Base-by-base conservation (phyloP, 2,329 filamentous ascomycete species). In the Diplodia mutila region DNA sequence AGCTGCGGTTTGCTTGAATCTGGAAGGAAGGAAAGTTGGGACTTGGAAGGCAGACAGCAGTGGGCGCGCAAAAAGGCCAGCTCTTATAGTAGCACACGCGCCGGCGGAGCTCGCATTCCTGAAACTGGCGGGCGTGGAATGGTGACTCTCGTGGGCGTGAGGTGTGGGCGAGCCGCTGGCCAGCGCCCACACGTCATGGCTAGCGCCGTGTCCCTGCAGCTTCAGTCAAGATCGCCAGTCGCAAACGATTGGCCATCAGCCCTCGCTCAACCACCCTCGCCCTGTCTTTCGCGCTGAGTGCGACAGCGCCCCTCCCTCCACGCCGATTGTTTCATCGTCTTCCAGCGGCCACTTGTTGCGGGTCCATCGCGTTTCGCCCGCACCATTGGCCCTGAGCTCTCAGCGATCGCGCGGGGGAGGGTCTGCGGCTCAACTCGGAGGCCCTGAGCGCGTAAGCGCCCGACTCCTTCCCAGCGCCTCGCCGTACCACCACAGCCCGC, bases 121-220 rank as follows among this genome's bases (percentile, higher is more conserved):
- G 59, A 63, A 52, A 63, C 59, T 37, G 59, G 59, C 46, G 59
- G 29, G 59, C 12, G 59, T 11, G 59, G 59, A 63, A 63, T 63
- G 46, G 55, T n/a, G 34, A 9, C 39, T 42, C 39, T 46, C 37
- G 37, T 29, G 39, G 59, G 59, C n/a, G 29, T n/a, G 27, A 29
- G 25, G 16, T 46, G 18, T 46, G n/a, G n/a, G 59, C 29, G 37
- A 61, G 55, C 32, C 59, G 39, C 57, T 39, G n/a, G 59, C 27
- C 46, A 51, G 59, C 57, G 57, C 59, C 59, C 59, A 63, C 59
- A 63, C 59, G 59, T 63, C 59, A 63, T 51, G 27, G 29, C 32
- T 48, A 48, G 39, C 57, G 57, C 57, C 57, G 39, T 23, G 57
- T 63, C 59, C 59, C 59, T 63, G 59, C 59, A 63, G 59, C 59